Base-by-base conservation (phyloP, 805 yeast species). In the Zygotorulaspora chibaensis region DNA sequence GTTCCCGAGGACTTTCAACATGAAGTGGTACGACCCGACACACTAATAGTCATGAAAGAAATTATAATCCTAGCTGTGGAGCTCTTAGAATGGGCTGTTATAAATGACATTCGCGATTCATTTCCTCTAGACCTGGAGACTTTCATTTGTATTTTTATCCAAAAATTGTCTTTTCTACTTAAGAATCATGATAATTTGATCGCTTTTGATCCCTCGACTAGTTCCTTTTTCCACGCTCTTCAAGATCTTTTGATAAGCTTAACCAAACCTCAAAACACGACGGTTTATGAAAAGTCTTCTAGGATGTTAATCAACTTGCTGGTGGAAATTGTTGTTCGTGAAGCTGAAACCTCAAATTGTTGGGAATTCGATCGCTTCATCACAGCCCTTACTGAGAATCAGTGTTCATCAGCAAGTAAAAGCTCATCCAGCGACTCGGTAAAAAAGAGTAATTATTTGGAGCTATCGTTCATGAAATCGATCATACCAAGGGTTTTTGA, bases 61-160 rank as follows among this genome's bases (percentile, higher is more conserved):
- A 69, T 80, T 16, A 53, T 66, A 29, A 57, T 57, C 39, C 47
- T 69, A 20, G 54, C 66, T 1, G 45, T 78, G 6, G 62, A 63
- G 55, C 40, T 63, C 8, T 50, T 68, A 10, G 72, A 68, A 37
- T 66, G 69, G 70, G 53, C 61, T n/a, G 67, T 64, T 0, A 40
- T 64, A 11, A 58, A 68, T 48, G 72, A 68, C 37, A 63, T 65
- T 28, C 52, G 51, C 16, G 53, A 50, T 0, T 77, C 76, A 1
- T 72, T 75, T 42, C 65, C 61, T 15, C 40, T 53, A 5, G 57
- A 62, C 3, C 50, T 68, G 7, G 60, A 71, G 12, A 46, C 52
- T 46, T 52, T 66, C 31, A 28, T 67, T 7, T 54, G 56, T 6
- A 38, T 33, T 1, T 67, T 67, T 29, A 43, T 60, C 8, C 47